These are phyloP conservation scores for Rubus parviflorus DNA, from an alignment of 306 rosid species.

Conservation along the genomic window DNA sequence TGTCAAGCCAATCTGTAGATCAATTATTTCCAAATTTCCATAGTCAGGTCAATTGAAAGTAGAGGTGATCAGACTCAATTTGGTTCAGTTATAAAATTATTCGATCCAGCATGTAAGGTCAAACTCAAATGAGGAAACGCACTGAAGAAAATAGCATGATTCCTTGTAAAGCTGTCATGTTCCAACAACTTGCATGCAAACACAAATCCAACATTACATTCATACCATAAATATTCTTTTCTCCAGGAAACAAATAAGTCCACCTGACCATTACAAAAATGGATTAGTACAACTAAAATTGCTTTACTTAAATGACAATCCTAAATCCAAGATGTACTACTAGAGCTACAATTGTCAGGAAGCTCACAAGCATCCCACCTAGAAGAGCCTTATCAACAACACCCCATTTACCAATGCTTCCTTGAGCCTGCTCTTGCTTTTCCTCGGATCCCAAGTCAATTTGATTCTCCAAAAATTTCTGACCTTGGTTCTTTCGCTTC, in stretches of 20 bases:
- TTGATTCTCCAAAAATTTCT: constrained; percentile 39
- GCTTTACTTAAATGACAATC: constrained; percentile 40
- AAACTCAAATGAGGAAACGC: neutral
- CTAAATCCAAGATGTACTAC: constrained; percentile 45
- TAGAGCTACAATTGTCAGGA: constrained; percentile 57
- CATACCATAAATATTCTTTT: neutral
- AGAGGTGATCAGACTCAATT: neutral
- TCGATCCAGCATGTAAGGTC: neutral
- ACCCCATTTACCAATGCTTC: constrained; percentile 47
- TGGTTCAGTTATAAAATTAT: neutral
- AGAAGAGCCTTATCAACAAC: constrained; percentile 72
- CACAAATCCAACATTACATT: neutral
- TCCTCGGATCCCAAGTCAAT: constrained; percentile 36
- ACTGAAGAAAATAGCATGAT: neutral
- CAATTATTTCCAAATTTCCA: neutral
- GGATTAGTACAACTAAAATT: constrained; percentile 10
- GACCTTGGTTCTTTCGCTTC: constrained; percentile 55
- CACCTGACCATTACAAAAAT: constrained; percentile 4
- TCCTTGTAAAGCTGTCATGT: neutral
- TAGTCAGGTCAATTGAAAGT: neutral
- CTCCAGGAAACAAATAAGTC: neutral
- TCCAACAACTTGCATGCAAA: neutral
- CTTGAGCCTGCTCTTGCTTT: constrained; percentile 34
- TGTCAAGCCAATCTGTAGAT: constrained; percentile 33
- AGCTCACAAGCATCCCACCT: constrained; percentile 74